Evolutionary conservation across 2,329 filamentous ascomycete species (phyloP).

Genomic region (Aureobasidium namibiae): DNA sequence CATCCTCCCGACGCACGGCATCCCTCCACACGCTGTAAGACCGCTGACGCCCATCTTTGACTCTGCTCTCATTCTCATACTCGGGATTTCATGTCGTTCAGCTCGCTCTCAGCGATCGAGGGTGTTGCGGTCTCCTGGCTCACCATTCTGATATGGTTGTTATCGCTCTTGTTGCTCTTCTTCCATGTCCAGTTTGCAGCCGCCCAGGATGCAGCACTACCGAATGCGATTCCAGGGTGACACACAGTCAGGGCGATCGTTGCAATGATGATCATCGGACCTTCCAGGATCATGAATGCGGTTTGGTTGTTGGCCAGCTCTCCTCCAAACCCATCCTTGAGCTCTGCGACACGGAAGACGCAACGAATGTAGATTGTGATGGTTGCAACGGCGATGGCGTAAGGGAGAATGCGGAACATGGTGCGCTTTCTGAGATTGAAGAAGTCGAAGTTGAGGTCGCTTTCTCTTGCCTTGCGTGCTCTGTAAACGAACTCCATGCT

Average conservation of each 20-base stretch:
- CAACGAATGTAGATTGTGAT: constrained; percentile 40
- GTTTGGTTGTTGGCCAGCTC: constrained; percentile 37
- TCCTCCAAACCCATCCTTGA: constrained; percentile 39
- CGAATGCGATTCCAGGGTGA: constrained; percentile 33
- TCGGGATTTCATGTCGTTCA: not conserved
- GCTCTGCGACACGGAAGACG: constrained; percentile 42
- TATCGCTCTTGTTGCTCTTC: not conserved
- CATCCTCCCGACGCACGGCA: no score
- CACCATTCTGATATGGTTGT: not conserved
- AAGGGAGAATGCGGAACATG: constrained; percentile 13
- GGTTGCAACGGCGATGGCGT: constrained; percentile 31
- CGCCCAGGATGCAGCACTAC: not conserved
- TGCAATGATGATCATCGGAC: constrained; percentile 42
- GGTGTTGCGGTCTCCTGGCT: not conserved
- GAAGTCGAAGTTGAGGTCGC: constrained; percentile 3
- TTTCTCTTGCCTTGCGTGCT: not conserved
- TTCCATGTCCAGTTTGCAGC: constrained; percentile 15
- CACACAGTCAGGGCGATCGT: constrained; percentile 34
- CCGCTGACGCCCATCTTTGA: not conserved
- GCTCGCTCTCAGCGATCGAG: not conserved
- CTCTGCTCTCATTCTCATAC: not conserved
- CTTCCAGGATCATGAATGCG: constrained; percentile 41
- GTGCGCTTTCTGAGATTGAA: constrained; percentile 2
- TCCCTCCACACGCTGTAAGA: no score
- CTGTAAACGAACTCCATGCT: constrained; percentile 24